phyloP scores from a whole-genome alignment of 1,284 basidiomycete species.

The Rhodotorula sp. region DNA sequence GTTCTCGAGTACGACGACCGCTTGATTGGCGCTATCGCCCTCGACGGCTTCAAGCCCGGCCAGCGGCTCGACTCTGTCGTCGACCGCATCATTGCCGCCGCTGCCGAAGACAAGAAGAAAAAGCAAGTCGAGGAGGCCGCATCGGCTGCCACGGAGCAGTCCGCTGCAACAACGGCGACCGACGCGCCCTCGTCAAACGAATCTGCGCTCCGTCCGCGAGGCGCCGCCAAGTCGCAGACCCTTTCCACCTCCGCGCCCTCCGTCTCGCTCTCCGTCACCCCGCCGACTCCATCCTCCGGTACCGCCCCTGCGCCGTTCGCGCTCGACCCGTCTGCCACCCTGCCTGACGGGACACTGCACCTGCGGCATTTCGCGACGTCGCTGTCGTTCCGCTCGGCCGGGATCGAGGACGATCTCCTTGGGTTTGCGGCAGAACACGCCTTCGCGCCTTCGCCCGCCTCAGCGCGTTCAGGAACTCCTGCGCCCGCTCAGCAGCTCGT shows the following conservation, averaged over 20 bases:
- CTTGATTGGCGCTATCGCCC: slow-evolving; percentile 33
- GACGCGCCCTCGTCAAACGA: not conserved
- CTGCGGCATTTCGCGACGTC: slow-evolving; percentile 38
- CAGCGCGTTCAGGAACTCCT: not conserved
- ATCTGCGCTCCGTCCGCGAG: slow-evolving; percentile 8
- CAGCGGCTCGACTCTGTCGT: slow-evolving; percentile 31
- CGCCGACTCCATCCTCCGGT: slow-evolving; percentile 21
- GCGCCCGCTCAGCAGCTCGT: slow-evolving; percentile 23
- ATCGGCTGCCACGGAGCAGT: not conserved
- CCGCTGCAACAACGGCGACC: not conserved
- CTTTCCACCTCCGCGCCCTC: not conserved
- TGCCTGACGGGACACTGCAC: slow-evolving; percentile 29
- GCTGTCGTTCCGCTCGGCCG: slow-evolving; percentile 36
- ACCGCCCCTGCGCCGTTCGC: slow-evolving; percentile 15
- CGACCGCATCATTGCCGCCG: slow-evolving; percentile 15
- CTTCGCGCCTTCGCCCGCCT: slow-evolving; percentile 1
- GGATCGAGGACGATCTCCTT: slow-evolving; percentile 41
- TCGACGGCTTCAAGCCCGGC: slow-evolving; percentile 38
- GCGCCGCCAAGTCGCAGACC: not conserved
- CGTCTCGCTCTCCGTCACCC: slow-evolving; percentile 22
- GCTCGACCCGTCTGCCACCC: slow-evolving; percentile 18
- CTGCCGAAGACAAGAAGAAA: slow-evolving; percentile 5
- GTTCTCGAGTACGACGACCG: slow-evolving; percentile 41
- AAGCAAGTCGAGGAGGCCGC: not conserved
- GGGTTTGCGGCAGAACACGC: slow-evolving; percentile 20